A percentile compares a stretch with the other conserved stretches of the same genome.
These are phyloP conservation scores for Pythium myriotylum DNA, from an alignment of 352 stramenopile genomes.

Conservation along the genomic window DNA sequence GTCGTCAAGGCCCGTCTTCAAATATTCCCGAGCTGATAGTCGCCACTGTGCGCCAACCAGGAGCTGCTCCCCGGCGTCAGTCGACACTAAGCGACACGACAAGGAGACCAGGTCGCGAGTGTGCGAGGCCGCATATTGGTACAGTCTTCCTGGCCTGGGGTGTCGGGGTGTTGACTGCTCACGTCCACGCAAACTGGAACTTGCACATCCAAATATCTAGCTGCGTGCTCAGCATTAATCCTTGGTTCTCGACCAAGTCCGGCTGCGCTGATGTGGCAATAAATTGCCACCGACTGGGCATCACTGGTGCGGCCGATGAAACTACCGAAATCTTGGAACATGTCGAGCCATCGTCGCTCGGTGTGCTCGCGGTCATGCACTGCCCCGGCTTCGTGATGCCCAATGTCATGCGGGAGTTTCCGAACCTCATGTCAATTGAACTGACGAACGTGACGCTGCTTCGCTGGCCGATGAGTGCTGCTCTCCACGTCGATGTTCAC, in stretches of 20 bases:
- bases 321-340: not conserved
- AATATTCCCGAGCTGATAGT: not conserved
- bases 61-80: not conserved
- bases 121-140: not conserved
- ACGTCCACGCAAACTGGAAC: not conserved
- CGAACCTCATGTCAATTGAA: slow-evolving; percentile 1
- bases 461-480: not conserved
- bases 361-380: slow-evolving; percentile 4
- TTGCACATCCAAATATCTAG: not conserved
- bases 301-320: not conserved
- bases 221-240: slow-evolving; percentile 7
- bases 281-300: slow-evolving; percentile 13
- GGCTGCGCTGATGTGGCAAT: slow-evolving; percentile 10
- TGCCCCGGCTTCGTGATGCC: slow-evolving; percentile 5
- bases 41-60: not conserved
- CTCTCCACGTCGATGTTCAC: slow-evolving; percentile 9
- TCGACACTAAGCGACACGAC: not conserved
- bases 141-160: slow-evolving; percentile 5
- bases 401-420: slow-evolving; percentile 4
- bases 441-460: slow-evolving; percentile 14
- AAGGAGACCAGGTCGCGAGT: not conserved
- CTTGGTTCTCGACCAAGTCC: slow-evolving; percentile 7
- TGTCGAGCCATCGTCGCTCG: slow-evolving; percentile 4
- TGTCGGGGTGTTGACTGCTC: slow-evolving; percentile 4
- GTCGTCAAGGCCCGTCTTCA: not conserved